Evolutionary conservation across 345 rosid genomes (phyloP).

Genomic region (Excoecaria cochinchinensis): DNA sequence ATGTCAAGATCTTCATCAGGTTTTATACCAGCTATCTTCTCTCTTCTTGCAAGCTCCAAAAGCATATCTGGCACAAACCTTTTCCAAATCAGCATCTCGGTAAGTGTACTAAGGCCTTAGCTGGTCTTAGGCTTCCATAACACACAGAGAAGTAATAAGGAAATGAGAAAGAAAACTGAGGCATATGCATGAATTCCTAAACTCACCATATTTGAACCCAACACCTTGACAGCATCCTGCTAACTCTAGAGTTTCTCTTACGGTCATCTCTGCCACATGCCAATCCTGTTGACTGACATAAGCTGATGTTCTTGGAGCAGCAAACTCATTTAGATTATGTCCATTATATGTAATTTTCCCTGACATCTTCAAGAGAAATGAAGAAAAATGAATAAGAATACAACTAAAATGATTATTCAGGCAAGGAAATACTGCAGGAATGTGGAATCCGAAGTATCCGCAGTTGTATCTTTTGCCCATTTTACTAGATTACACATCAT

Average conservation of each 20-base stretch:
- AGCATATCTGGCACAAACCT: constrained; percentile 69
- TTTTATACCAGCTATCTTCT: constrained; percentile 83
- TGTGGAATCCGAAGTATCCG: not conserved
- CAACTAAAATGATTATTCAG: not conserved
- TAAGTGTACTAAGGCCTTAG: not conserved
- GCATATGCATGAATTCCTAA: constrained; percentile 10
- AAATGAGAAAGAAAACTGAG: not conserved
- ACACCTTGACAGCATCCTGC: constrained; percentile 96
- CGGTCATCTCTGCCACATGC: constrained; percentile 97
- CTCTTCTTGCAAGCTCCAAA: constrained; percentile 86
- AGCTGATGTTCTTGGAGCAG: constrained; percentile 85
- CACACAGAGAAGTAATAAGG: not conserved
- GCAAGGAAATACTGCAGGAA: not conserved
- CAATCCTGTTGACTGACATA: constrained; percentile 95
- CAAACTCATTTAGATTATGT: constrained; percentile 69
- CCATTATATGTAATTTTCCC: constrained; percentile 87
- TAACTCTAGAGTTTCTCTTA: constrained; percentile 80
- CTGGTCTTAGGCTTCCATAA: not conserved
- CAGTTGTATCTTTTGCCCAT: not conserved
- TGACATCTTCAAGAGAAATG: constrained; percentile 50
- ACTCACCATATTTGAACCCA: constrained; percentile 86
- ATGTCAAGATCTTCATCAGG: constrained; percentile 99
- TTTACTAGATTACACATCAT: not conserved
- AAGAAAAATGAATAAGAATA: constrained; percentile 13
- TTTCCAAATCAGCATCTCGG: constrained; percentile 25